Conservation (phyloP, 106 monocot genomes). For the Iris macrosiphon region DNA sequence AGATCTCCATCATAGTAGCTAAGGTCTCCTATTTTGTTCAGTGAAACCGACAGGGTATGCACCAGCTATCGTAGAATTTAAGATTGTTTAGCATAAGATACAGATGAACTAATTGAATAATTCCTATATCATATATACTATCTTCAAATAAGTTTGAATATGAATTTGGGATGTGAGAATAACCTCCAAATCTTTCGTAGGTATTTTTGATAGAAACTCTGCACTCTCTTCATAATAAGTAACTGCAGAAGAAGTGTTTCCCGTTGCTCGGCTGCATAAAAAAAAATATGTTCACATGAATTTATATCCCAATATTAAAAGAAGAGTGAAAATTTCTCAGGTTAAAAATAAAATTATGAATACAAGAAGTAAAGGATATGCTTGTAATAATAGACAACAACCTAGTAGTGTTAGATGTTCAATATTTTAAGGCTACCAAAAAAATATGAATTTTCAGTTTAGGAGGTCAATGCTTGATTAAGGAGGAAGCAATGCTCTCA, state of each 20-base stretch:
- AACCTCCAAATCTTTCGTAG: constrained; percentile 86
- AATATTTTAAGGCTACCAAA: no score
- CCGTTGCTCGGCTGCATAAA: constrained; percentile 74
- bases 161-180: background rate
- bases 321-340: no score
- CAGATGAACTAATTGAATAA: background rate
- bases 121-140: background rate
- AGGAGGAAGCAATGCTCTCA: no score
- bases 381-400: no score
- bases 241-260: constrained; percentile 61
- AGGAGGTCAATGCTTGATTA: no score
- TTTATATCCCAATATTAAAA: no score
- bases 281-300: no score
- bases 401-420: no score
- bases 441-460: no score
- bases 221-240: constrained; percentile 88
- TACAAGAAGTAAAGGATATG: no score
- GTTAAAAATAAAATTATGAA: no score
- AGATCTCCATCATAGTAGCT: constrained; percentile 85
- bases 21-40: constrained; percentile 97
- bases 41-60: constrained; percentile 92
- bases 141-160: background rate
- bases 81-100: background rate
- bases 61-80: constrained; percentile 44
- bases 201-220: constrained; percentile 61